Base-by-base conservation (phyloP, 176 grass and related monocot genomes). In the Olyra latifolia region DNA sequence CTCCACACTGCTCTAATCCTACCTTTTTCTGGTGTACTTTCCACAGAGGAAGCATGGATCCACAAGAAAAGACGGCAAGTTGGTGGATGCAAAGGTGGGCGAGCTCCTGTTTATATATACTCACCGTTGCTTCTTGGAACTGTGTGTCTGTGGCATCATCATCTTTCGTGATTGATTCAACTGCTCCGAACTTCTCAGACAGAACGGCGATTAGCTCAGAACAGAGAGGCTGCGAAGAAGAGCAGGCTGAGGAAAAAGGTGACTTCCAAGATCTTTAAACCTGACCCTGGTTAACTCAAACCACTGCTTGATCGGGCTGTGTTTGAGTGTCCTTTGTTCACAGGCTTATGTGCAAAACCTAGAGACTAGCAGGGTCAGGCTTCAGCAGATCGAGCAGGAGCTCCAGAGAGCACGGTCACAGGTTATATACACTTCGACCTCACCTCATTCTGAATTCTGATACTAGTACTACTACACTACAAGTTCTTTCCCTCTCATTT, bases 221-320 rank as follows among this genome's bases (percentile, higher is more conserved):
- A 99, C 80, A 88, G 96, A 73, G 96, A 99, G 57, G 96, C 96
- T 69, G 96, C 96, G 42, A 93, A 84, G 86, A 99, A 99, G 89
- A 99, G 96, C 84, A 87, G 96, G 62, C 82, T 99, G 56, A 93
- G 96, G 76, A 99, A 99, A 69, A 99, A 99, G 96, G 96, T 95
- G 55, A n/a, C n/a, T n/a, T n/a, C 41, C 24, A 63, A 71, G 10
- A 50, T 41, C 41, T 8, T 53, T 72, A 68, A 75, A 3, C 14
- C 66, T 46, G 17, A 13, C 47, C 70, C 9, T 52, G 42, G 28
- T 59, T 17, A 63, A 45, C 1, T 10, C 4, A 40, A 49, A 30
- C 20, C 22, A 43, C 75, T 41, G 23, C 13, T 35, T 78, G 49
- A 22, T 48, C 16, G 40, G 3, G 27, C 3, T 40, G 11, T 1